phyloP scores from a whole-genome alignment of 345 rosid genomes.

The Sonneratia alba region DNA sequence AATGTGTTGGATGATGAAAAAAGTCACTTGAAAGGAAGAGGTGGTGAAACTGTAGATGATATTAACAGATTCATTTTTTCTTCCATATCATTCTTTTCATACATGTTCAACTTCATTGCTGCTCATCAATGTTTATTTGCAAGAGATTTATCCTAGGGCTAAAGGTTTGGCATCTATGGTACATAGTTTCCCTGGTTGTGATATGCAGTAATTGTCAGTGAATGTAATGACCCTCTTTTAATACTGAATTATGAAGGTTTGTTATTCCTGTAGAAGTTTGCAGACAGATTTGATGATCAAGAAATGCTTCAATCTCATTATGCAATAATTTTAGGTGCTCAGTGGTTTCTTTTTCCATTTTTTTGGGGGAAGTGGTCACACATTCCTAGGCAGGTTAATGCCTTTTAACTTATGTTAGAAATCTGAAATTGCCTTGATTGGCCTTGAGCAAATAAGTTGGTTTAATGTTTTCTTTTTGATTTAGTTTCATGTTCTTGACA shows the following conservation, averaged over 20 bases:
- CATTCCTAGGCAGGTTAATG: too few relatives aligned
- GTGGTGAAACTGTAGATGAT: conserved; percentile 32
- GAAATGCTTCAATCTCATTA: conserved; percentile 22
- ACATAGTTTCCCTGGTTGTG: conserved; percentile 16
- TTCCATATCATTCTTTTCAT: neutral
- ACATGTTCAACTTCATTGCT: neutral
- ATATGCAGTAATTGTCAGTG: conserved; percentile 31
- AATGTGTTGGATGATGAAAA: conserved; percentile 52
- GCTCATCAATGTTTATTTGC: conserved; percentile 4
- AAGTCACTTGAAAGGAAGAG: conserved; percentile 44
- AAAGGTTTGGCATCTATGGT: conserved; percentile 65
- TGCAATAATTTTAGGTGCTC: neutral
- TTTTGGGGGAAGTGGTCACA: neutral
- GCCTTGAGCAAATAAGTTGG: too few relatives aligned
- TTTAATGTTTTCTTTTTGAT: too few relatives aligned
- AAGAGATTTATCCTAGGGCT: conserved; percentile 43
- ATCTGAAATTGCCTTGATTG: too few relatives aligned
- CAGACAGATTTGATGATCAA: conserved; percentile 57
- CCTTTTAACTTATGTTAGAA: too few relatives aligned
- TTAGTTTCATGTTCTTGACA: too few relatives aligned
- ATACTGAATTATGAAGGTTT: neutral
- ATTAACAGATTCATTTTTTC: conserved; percentile 14
- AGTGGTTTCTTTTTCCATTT: neutral
- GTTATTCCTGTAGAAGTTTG: conserved; percentile 36
- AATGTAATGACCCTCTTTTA: neutral